Base-by-base conservation (phyloP, 2,329 filamentous ascomycete species). In the Hortaea werneckii region DNA sequence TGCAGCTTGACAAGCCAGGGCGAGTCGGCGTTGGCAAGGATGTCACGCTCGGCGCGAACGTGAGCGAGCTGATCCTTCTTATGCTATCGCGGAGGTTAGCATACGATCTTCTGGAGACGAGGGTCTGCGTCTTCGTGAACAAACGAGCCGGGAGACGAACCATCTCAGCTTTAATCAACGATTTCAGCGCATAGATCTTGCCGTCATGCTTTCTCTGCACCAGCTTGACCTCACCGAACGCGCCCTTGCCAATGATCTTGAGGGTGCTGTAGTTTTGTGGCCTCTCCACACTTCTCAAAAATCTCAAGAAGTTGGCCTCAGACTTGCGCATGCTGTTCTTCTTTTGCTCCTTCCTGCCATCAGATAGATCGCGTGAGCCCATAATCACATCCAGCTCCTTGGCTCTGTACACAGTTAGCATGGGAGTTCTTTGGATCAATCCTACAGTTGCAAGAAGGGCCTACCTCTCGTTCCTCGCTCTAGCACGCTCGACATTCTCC, bases 1-100 rank as follows among this genome's bases (percentile, higher is more conserved):
- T 87, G 94, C 51, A 98, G 80, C 75, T 95, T 98, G 59, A 98
- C 92, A 11, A 98, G 87, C 92, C 92, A 98, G 5, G 92, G 90
- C 63, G 92, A 96, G 75, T 98, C 92, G n/a, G 90, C 94, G 67
- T 98, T 94, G 51, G 92, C 92, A 53, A 98, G 74, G 57, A 98
- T 96, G 66, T 98, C 92, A 76, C 92, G 82, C 71, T 98, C 92
- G 44, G 92, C 89, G 53, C 94, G 88, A 50, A 98, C 92, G 70
- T 98, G 92, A 12, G 92, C 92, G 50, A 98, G 74, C 67, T 98
- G 92, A 63, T 98, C 92, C 69, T 95, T 95, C 72, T 95, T 95
- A 74, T 95, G 95, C 72, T 75, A 38, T 35, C 32, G n/a, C 12
- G 28, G 5, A 27, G 30, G 48, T 58, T 43, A 58, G 48, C 38